phyloP scores from a whole-genome alignment of 352 stramenopile genomes.

The Phytophthora constricta region DNA sequence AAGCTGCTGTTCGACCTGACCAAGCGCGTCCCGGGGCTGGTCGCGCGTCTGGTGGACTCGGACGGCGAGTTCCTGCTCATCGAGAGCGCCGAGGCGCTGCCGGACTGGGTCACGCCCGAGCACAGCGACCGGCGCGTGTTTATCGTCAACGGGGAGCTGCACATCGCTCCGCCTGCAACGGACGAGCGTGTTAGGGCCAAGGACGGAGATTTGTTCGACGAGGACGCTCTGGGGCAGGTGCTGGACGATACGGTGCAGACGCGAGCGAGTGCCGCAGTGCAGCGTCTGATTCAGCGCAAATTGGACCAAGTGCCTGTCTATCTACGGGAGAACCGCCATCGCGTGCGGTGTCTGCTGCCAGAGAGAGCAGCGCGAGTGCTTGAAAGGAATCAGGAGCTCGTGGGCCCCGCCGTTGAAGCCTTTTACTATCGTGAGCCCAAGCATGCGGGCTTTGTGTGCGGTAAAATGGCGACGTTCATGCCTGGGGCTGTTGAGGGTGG shows the following conservation, averaged over 20 bases:
- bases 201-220: conserved; percentile 27
- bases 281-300: conserved; percentile 49
- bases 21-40: conserved; percentile 31
- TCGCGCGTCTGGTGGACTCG: conserved; percentile 50
- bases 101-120: conserved; percentile 71
- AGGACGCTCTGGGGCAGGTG: conserved; percentile 46
- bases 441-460: conserved; percentile 52
- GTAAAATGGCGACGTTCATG: conserved; percentile 63
- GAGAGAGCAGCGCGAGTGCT: conserved; percentile 44
- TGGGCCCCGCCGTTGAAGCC: conserved; percentile 64
- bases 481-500: conserved; percentile 4
- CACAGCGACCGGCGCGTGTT: conserved; percentile 59
- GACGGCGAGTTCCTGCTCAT: conserved; percentile 86
- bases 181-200: conserved; percentile 6
- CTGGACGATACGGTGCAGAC: conserved; percentile 24
- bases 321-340: conserved; percentile 59
- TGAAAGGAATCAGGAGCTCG: conserved; percentile 25
- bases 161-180: conserved; percentile 44
- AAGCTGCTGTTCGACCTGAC: conserved; percentile 61
- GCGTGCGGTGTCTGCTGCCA: conserved; percentile 56
- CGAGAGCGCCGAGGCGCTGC: conserved; percentile 70
- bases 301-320: conserved; percentile 47
- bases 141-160: conserved; percentile 44
- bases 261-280: conserved; percentile 45
- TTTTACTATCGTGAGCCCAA: conserved; percentile 79